A percentile compares a stretch with the other conserved stretches of the same genome.
Evolutionary conservation across 345 rosid species (phyloP).

Genomic region (Linum tenue): DNA sequence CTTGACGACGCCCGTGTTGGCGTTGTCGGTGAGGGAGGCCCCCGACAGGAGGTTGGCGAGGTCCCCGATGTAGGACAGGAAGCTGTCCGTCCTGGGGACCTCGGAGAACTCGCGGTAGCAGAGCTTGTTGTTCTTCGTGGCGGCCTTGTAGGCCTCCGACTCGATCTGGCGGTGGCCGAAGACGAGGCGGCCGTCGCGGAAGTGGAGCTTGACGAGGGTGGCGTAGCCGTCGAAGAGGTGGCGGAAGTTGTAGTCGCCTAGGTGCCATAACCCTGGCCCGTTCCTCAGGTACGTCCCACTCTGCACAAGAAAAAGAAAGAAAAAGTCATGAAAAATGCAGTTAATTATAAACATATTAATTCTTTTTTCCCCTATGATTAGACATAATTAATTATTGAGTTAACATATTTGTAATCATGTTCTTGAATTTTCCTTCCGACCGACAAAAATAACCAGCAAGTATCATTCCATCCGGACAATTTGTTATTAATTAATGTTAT

Average conservation of each 20-base stretch:
- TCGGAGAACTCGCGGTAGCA: conserved; percentile 95
- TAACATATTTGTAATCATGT: too few relatives aligned
- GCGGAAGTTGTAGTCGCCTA: conserved; percentile 70
- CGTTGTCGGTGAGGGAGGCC: conserved; percentile 77
- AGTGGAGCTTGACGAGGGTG: conserved; percentile 57
- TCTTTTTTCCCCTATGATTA: neutral
- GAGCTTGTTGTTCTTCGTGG: conserved; percentile 49
- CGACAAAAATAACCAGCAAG: neutral
- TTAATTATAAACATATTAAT: neutral
- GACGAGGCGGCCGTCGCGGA: conserved; percentile 50
- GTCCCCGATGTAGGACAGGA: conserved; percentile 58
- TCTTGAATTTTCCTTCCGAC: neutral
- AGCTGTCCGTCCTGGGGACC: conserved; percentile 50
- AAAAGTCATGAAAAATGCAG: neutral
- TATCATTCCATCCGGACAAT: neutral
- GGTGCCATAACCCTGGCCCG: conserved; percentile 90
- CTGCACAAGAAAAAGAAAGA: too few relatives aligned
- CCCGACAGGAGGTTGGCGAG: conserved; percentile 73
- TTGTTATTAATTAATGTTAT: neutral
- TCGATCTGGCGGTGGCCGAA: conserved; percentile 79
- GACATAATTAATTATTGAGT: neutral
- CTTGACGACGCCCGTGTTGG: conserved; percentile 76
- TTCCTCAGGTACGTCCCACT: conserved; percentile 86
- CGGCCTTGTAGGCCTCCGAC: conserved; percentile 84
- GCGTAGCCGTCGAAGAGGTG: conserved; percentile 98